Percentiles rank a stretch among this genome's conserved stretches.
phyloP scores from a whole-genome alignment of 441 rosid species.

The Aleurites moluccanus region DNA sequence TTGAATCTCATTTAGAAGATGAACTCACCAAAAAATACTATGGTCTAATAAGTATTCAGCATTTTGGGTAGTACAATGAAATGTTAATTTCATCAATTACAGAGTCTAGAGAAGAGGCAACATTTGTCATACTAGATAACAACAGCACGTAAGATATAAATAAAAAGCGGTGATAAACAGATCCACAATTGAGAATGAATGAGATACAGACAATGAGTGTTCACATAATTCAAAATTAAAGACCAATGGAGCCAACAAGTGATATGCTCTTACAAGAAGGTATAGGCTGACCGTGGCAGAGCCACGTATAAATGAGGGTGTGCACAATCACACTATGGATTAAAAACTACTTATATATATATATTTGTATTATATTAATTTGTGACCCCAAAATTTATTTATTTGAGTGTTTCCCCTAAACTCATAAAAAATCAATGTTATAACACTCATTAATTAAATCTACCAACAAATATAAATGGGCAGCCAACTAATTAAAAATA shows the following conservation, averaged over 20 bases:
- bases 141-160: not conserved
- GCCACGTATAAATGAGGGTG: too few relatives aligned
- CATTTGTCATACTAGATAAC: not conserved
- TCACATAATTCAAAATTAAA: constrained; percentile 4
- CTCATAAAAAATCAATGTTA: too few relatives aligned
- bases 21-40: not conserved
- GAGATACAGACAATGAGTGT: not conserved
- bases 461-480: too few relatives aligned
- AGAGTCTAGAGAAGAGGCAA: not conserved
- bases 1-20: not conserved
- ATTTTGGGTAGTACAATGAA: not conserved
- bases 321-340: too few relatives aligned
- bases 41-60: not conserved
- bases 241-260: not conserved
- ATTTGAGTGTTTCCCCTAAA: too few relatives aligned
- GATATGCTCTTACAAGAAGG: constrained; percentile 46
- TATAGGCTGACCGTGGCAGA: too few relatives aligned
- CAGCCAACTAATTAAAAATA: too few relatives aligned
- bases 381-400: too few relatives aligned
- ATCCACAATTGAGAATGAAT: not conserved
- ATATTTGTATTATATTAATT: too few relatives aligned
- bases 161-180: not conserved
- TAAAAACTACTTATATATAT: too few relatives aligned
- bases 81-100: not conserved
- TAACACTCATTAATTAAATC: too few relatives aligned